These are phyloP conservation scores for Cytospora mali DNA, from an alignment of 2,329 filamentous ascomycete species.

Conservation along the genomic window DNA sequence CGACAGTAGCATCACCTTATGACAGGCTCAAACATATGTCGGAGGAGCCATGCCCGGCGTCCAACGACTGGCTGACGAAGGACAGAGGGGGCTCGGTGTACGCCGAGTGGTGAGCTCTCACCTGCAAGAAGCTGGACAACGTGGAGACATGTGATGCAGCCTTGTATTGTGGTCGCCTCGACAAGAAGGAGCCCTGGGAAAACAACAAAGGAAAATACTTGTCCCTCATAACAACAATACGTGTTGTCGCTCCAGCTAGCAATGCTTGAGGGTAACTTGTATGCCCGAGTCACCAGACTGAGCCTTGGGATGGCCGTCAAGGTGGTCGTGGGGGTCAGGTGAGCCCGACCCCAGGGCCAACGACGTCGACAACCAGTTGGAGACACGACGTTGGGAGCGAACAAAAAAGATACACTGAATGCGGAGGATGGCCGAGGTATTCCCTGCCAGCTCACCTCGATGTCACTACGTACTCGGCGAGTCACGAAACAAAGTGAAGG, in stretches of 20 bases:
- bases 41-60: background rate
- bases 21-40: background rate
- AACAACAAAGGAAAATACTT: background rate
- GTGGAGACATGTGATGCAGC: constrained; percentile 23
- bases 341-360: constrained; percentile 12
- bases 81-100: background rate
- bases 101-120: background rate
- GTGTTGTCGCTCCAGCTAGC: background rate
- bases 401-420: constrained; percentile 4
- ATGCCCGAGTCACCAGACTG: constrained; percentile 14
- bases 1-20: background rate
- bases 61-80: background rate
- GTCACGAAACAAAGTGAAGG: background rate
- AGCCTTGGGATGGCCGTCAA: constrained; percentile 4
- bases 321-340: constrained; percentile 24
- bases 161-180: background rate
- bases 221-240: background rate
- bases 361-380: background rate
- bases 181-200: constrained; percentile 1
- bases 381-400: background rate
- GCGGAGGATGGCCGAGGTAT: background rate
- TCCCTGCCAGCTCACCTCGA: background rate
- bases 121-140: background rate
- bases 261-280: background rate
- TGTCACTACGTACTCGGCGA: background rate